A percentile compares a stretch with the other conserved stretches of the same genome.
These are phyloP conservation scores for Cladorrhinum sp. DNA, from an alignment of 2,329 filamentous ascomycete species.

Conservation along the genomic window DNA sequence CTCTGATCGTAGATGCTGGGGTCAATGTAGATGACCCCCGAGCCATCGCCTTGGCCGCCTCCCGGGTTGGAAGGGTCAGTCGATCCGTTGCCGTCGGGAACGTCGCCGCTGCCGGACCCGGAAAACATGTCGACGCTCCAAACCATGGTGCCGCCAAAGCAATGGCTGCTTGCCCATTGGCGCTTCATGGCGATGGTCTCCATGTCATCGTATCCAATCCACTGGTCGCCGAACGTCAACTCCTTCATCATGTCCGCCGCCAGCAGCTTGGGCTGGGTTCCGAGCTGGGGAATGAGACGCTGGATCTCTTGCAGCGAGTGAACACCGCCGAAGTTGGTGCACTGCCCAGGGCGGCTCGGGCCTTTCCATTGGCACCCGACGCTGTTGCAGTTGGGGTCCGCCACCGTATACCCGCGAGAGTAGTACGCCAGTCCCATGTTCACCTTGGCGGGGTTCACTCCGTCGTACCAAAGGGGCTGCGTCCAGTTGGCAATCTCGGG, in stretches of 20 bases:
- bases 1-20: too few species aligned
- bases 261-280: constrained; percentile 21
- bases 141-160: constrained; percentile 35
- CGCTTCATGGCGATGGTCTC: constrained; percentile 29
- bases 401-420: constrained; percentile 42
- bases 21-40: too few species aligned
- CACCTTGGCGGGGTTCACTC: constrained; percentile 40
- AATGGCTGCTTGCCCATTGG: constrained; percentile 27
- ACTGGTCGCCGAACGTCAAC: constrained; percentile 29
- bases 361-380: constrained; percentile 27
- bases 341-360: constrained; percentile 29
- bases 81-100: too few species aligned
- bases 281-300: constrained; percentile 26
- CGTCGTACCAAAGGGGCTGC: constrained; percentile 41
- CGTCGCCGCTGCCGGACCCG: too few species aligned
- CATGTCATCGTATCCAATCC: constrained; percentile 29
- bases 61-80: too few species aligned
- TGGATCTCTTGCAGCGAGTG: constrained; percentile 34
- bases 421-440: constrained; percentile 48
- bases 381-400: constrained; percentile 29
- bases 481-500: constrained; percentile 39
- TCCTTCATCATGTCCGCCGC: constrained; percentile 29
- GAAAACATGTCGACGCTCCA: constrained; percentile 31
- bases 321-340: constrained; percentile 31
- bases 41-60: too few species aligned